A percentile compares a stretch with the other conserved stretches of the same genome.
These are phyloP conservation scores for Aotearoamyces nothofagi DNA, from an alignment of 2,329 filamentous ascomycete genomes.

Conservation along the genomic window DNA sequence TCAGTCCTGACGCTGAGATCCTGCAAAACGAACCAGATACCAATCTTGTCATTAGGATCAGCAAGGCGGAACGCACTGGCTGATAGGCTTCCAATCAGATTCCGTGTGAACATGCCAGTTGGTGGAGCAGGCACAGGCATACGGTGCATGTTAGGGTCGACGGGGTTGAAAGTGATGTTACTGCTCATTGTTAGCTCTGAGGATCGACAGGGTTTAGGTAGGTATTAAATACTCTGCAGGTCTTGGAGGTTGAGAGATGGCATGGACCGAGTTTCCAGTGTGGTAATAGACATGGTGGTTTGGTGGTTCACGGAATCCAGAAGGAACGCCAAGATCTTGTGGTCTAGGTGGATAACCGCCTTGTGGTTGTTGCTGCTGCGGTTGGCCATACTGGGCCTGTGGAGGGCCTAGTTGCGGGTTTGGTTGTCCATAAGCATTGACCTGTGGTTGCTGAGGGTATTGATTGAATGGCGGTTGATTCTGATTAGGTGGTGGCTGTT, in stretches of 20 bases:
- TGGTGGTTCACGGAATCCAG: conserved; percentile 4
- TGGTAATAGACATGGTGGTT: conserved; percentile 12
- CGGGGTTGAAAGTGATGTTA: too few relatives aligned
- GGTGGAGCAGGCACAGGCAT: conserved; percentile 25
- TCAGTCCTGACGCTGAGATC: conserved; percentile 91
- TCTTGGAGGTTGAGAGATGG: conserved; percentile 5
- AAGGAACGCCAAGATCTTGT: not conserved
- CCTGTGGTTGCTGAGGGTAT: conserved; percentile 6
- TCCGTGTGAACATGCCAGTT: conserved; percentile 82
- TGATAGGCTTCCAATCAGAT: conserved; percentile 82
- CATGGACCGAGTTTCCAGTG: conserved; percentile 3
- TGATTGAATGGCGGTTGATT: conserved; percentile 21
- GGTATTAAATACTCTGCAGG: conserved; percentile 1
- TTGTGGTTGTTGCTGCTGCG: too few relatives aligned
- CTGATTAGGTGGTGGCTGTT: conserved; percentile 7
- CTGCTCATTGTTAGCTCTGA: not conserved
- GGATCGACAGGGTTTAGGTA: not conserved
- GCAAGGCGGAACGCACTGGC: conserved; percentile 77
- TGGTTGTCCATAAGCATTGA: conserved; percentile 7
- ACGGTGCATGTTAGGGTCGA: conserved; percentile 9
- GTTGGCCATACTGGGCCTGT: conserved; percentile 24
- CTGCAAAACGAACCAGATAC: conserved; percentile 94
- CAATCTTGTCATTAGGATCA: conserved; percentile 65
- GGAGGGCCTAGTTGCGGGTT: conserved; percentile 15
- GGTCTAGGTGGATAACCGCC: conserved; percentile 1